phyloP scores from a whole-genome alignment of 805 yeast genomes.

The Suhomyces sp. region DNA sequence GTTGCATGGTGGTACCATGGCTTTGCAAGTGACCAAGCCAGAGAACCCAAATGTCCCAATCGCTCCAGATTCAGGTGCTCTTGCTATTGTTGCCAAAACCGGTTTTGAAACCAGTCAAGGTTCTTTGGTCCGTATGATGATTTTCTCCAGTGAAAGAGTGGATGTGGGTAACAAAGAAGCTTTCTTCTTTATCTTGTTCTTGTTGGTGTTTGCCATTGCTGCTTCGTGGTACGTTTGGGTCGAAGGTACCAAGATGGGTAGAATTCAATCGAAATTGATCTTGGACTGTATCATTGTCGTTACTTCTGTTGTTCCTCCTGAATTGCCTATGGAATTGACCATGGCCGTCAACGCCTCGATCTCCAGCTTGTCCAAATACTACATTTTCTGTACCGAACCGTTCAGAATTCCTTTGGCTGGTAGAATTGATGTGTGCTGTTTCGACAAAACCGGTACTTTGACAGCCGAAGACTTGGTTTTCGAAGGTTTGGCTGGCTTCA shows the following conservation, averaged over 20 bases:
- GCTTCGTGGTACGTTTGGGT: slow-evolving; percentile 99
- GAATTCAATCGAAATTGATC: slow-evolving; percentile 88
- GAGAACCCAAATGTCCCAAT: slow-evolving; percentile 47
- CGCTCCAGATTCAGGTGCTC: slow-evolving; percentile 90
- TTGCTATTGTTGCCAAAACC: slow-evolving; percentile 86
- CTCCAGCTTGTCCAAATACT: slow-evolving; percentile 81
- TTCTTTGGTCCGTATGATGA: slow-evolving; percentile 94
- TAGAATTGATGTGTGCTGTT: slow-evolving; percentile 96
- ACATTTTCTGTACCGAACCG: slow-evolving; percentile 96
- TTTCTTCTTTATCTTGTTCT: slow-evolving; percentile 83
- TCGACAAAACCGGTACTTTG: slow-evolving; percentile 96
- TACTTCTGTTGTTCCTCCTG: slow-evolving; percentile 98
- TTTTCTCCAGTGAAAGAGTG: slow-evolving; percentile 92
- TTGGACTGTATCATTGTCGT: slow-evolving; percentile 93
- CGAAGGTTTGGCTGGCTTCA: slow-evolving; percentile 91
- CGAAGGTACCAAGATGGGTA: slow-evolving; percentile 94
- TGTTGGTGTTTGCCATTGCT: slow-evolving; percentile 86
- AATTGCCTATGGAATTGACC: slow-evolving; percentile 97
- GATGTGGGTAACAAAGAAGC: slow-evolving; percentile 96
- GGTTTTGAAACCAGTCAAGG: slow-evolving; percentile 99
- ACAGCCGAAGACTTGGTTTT: slow-evolving; percentile 96
- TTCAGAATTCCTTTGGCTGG: slow-evolving; percentile 98
- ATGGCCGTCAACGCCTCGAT: slow-evolving; percentile 95
- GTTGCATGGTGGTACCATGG: slow-evolving; percentile 94
- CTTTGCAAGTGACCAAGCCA: slow-evolving; percentile 83